phyloP scores from a whole-genome alignment of 495 filamentous ascomycete genomes.

The Elasticomyces elasticus region DNA sequence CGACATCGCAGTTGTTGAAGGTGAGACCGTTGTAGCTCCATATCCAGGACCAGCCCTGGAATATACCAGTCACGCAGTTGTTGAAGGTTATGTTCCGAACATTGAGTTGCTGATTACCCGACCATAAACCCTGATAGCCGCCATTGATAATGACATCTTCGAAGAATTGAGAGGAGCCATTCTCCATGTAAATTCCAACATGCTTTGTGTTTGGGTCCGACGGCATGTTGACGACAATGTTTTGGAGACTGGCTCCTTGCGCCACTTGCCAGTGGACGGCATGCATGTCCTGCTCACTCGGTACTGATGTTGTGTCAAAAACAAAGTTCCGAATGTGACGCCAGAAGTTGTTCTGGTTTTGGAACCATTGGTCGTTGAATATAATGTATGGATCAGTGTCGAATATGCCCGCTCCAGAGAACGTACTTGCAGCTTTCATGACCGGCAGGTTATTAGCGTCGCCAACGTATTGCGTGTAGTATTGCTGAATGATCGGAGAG shows the following conservation, averaged over 20 bases:
- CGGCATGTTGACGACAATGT: constrained; percentile 34
- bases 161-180: constrained; percentile 34
- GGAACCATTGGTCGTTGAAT: constrained; percentile 24
- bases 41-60: constrained; percentile 92
- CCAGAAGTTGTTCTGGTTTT: constrained; percentile 35
- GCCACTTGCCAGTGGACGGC: constrained; percentile 39
- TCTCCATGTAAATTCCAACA: constrained; percentile 37
- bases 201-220: constrained; percentile 20
- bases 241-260: constrained; percentile 37
- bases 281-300: constrained; percentile 2
- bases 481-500: constrained; percentile 26
- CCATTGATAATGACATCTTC: constrained; percentile 67
- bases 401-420: constrained; percentile 29
- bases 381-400: constrained; percentile 36
- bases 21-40: constrained; percentile 76
- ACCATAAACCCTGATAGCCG: constrained; percentile 71
- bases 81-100: constrained; percentile 87
- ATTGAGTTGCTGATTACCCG: constrained; percentile 93
- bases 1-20: constrained; percentile 71
- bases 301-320: constrained; percentile 31
- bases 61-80: constrained; percentile 77
- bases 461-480: constrained; percentile 35
- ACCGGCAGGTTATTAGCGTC: constrained; percentile 30
- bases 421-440: constrained; percentile 32
- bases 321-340: constrained; percentile 38